Base-by-base conservation (phyloP, 345 rosid genomes). In the Erucastrum elatum region DNA sequence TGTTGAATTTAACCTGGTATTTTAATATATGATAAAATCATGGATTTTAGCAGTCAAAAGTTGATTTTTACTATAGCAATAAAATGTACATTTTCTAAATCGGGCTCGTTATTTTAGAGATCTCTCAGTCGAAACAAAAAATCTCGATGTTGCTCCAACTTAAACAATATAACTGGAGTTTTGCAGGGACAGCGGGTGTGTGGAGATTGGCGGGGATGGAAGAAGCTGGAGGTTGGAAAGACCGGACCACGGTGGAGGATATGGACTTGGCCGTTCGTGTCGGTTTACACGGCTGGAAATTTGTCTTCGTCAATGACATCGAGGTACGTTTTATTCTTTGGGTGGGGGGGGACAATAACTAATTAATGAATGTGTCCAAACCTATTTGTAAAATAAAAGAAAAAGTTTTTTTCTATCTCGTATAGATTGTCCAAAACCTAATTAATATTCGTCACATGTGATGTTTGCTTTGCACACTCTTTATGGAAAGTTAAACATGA, bases 141-240 rank as follows among this genome's bases (percentile, higher is more conserved):
- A 51, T 12, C 25, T 51, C 15, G 25, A 53, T 53, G 62, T 56
- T 56, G 62, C 29, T 56, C 62, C 62, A 56, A 56, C n/a, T 26
- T 26, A 60, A 27, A 27, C 35, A 26, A 3, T 10, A 29, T 29
- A 39, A 31, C 26, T 33, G 55, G 68, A 44, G 13, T 17, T 46
- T 8, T 29, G 4, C 67, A 95, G 99, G 99, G 59, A 95, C 99
- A 2, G 98, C 97, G 13, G 98, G 98, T 6, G 90, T 95, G 31
- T 95, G 99, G 99, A 91, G 99, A 82, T 85, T 93, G 71, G 97
- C 89, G 3, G 97, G 98, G 8, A 89, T 95, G 78, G 90, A 93
- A 68, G 98, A 95, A 82, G 99, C 99, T 1, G 99, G 99, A 8
- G 98, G 99, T 1, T 95, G 99, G 99, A 93, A 95, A 77, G 99